phyloP scores from a whole-genome alignment of 2,329 filamentous ascomycete genomes.

The Bipolaris gigantea region DNA sequence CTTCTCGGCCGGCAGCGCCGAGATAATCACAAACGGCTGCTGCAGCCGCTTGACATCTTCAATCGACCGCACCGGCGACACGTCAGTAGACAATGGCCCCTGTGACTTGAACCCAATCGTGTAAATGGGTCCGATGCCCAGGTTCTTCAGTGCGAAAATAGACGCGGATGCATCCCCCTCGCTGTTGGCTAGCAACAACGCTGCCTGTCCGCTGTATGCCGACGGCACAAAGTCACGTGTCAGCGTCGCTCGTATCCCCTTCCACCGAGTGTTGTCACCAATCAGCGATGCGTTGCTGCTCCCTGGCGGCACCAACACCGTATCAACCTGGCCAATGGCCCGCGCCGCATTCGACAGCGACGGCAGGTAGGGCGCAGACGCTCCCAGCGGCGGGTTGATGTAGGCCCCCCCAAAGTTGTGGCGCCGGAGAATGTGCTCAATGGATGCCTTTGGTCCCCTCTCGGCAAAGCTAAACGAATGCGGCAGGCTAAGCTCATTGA shows the following conservation, averaged over 20 bases:
- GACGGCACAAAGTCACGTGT: slow-evolving; percentile 81
- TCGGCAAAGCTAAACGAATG: slow-evolving; percentile 78
- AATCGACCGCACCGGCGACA: slow-evolving; percentile 67
- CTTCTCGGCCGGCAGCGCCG: slow-evolving; percentile 76
- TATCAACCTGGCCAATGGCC: slow-evolving; percentile 80
- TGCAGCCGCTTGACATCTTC: slow-evolving; percentile 80
- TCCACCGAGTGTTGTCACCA: slow-evolving; percentile 83
- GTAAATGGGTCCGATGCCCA: slow-evolving; percentile 77
- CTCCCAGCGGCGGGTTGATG: slow-evolving; percentile 71
- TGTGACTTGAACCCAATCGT: slow-evolving; percentile 75
- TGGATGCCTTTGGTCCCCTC: slow-evolving; percentile 64
- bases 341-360: slow-evolving; percentile 73
- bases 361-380: slow-evolving; percentile 59
- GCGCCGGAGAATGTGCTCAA: slow-evolving; percentile 73
- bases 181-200: slow-evolving; percentile 72
- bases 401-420: slow-evolving; percentile 80
- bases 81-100: slow-evolving; percentile 63
- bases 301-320: slow-evolving; percentile 66
- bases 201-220: slow-evolving; percentile 74
- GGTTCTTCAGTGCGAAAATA: slow-evolving; percentile 75
- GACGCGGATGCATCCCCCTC: slow-evolving; percentile 76
- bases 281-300: slow-evolving; percentile 55
- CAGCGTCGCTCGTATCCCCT: slow-evolving; percentile 78
- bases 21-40: slow-evolving; percentile 79
- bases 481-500: slow-evolving; percentile 72